Evolutionary conservation across 441 rosid genomes (phyloP).

Genomic region (Populus trichocarpa): DNA sequence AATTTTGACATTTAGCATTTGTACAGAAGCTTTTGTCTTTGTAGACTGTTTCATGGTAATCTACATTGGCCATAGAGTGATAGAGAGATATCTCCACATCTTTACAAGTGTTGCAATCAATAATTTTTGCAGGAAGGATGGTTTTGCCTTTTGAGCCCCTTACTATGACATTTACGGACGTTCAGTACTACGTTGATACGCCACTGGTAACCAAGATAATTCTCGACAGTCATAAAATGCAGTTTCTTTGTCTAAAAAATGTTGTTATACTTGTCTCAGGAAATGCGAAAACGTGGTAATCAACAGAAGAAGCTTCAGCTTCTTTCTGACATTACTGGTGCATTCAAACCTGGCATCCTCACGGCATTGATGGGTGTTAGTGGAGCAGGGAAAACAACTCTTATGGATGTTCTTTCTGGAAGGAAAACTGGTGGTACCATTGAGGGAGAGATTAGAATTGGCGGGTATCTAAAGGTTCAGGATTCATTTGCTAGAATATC

Average conservation of each 20-base stretch:
- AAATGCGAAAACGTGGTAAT: slow-evolving; percentile 75
- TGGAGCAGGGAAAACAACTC: slow-evolving; percentile 95
- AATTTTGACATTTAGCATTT: not conserved
- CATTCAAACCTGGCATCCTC: slow-evolving; percentile 83
- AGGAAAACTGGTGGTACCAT: slow-evolving; percentile 86
- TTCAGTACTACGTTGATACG: not conserved
- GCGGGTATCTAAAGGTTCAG: slow-evolving; percentile 73
- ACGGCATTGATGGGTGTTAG: slow-evolving; percentile 96
- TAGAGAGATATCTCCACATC: too few species aligned
- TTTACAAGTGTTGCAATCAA: too few species aligned
- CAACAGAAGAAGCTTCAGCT: slow-evolving; percentile 65
- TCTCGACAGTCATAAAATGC: not conserved
- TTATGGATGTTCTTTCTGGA: slow-evolving; percentile 96
- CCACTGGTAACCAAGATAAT: not conserved
- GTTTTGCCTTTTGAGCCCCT: slow-evolving; percentile 3
- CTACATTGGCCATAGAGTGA: too few species aligned
- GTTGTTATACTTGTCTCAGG: slow-evolving; percentile 35
- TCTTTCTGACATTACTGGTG: slow-evolving; percentile 64
- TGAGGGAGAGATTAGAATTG: slow-evolving; percentile 74
- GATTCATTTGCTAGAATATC: slow-evolving; percentile 32
- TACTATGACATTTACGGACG: not conserved
- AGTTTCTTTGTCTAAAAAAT: not conserved
- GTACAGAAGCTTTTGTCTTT: not conserved
- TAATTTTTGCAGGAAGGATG: not conserved
- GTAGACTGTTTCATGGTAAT: not conserved